Evolutionary conservation across 495 filamentous ascomycete species (phyloP).

Genomic region (Stereocaulon alpinum): DNA sequence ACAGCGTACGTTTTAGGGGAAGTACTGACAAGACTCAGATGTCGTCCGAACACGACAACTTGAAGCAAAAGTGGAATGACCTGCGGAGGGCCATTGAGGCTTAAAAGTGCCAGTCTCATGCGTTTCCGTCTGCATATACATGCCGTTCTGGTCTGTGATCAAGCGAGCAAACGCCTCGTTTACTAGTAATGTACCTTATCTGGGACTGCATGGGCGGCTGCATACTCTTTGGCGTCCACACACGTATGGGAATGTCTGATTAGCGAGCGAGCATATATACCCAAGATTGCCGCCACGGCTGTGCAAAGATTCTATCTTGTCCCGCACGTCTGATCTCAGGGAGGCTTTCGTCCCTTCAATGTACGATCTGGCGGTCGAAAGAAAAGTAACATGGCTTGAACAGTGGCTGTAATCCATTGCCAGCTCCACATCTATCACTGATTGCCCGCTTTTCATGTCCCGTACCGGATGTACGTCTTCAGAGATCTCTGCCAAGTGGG

Average conservation of each 20-base stretch:
- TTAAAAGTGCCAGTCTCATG: neutral
- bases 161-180: neutral
- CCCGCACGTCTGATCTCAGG: neutral
- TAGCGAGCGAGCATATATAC: slow-evolving; percentile 20
- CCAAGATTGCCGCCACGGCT: neutral
- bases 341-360: neutral
- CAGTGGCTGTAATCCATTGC: too few species aligned
- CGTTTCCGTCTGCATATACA: neutral
- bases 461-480: too few species aligned
- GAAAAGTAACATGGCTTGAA: too few species aligned
- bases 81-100: slow-evolving; percentile 55
- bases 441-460: too few species aligned
- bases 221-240: slow-evolving; percentile 8
- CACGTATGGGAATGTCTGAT: neutral
- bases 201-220: neutral
- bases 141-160: neutral
- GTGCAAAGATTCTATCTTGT: neutral
- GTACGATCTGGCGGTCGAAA: too few species aligned
- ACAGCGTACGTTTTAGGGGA: too few species aligned
- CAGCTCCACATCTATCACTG: too few species aligned
- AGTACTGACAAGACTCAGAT: slow-evolving; percentile 39
- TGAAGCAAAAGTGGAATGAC: slow-evolving; percentile 72
- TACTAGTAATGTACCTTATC: neutral
- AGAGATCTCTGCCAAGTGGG: too few species aligned
- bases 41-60: slow-evolving; percentile 61